A percentile compares a stretch with the other conserved stretches of the same genome.
These are phyloP conservation scores for Physcomitrellopsis africana DNA, from an alignment of 225 moss, liverwort and hornwort species.

Conservation along the genomic window DNA sequence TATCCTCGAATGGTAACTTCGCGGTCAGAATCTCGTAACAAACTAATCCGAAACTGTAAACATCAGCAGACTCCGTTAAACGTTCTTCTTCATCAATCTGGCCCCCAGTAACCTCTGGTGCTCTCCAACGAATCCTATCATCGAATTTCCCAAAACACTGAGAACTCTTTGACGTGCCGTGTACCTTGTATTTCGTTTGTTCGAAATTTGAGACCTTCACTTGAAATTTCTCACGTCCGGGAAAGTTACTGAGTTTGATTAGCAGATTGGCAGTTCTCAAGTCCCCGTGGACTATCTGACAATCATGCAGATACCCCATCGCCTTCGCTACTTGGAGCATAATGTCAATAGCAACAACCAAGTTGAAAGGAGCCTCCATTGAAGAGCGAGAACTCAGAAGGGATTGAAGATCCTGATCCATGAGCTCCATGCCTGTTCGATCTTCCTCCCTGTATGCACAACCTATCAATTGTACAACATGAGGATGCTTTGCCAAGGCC, in stretches of 20 bases:
- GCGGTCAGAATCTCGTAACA: slow-evolving; percentile 47
- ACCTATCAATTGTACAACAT: slow-evolving; percentile 49
- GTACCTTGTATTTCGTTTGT: slow-evolving; percentile 7
- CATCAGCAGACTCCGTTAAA: slow-evolving; percentile 33
- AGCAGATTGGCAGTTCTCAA: slow-evolving; percentile 36
- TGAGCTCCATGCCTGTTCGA: slow-evolving; percentile 49
- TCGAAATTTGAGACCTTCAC: slow-evolving; percentile 44
- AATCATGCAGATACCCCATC: slow-evolving; percentile 47
- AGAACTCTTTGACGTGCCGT: slow-evolving; percentile 17
- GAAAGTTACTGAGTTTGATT: slow-evolving; percentile 39
- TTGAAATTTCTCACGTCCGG: slow-evolving; percentile 44
- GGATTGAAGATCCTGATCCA: slow-evolving; percentile 50
- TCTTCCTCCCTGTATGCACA: slow-evolving; percentile 53
- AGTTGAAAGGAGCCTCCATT: slow-evolving; percentile 39
- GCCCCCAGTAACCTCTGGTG: slow-evolving; percentile 37
- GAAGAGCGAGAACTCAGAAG: slow-evolving; percentile 32
- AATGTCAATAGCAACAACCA: slow-evolving; percentile 49
- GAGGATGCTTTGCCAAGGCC: slow-evolving; percentile 48
- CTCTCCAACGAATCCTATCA: slow-evolving; percentile 39
- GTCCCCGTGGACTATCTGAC: slow-evolving; percentile 39
- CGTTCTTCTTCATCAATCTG: slow-evolving; percentile 14
- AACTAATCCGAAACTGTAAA: slow-evolving; percentile 52
- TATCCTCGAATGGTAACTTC: slow-evolving; percentile 41
- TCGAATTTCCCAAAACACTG: not conserved
- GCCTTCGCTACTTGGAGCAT: slow-evolving; percentile 58